Percentiles rank a stretch among this genome's conserved stretches.
Evolutionary conservation across 306 rosid species (phyloP).

Genomic region (Fragaria ananassa): DNA sequence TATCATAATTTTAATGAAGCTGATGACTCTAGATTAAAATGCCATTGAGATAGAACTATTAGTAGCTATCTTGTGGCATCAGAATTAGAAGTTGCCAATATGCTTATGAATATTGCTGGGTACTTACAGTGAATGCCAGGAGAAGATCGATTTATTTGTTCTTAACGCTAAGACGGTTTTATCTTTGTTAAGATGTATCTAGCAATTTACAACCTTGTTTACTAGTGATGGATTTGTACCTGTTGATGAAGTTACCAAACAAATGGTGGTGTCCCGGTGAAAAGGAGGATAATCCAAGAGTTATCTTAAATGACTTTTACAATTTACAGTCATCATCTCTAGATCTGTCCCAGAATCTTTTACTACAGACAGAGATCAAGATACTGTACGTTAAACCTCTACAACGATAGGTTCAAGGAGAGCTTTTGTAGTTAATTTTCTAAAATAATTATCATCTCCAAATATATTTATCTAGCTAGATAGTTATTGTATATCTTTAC

Average conservation of each 20-base stretch:
- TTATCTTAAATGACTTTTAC: neutral
- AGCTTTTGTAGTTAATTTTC: neutral
- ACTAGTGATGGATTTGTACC: neutral
- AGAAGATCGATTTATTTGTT: conserved; percentile 4
- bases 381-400: neutral
- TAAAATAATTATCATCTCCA: neutral
- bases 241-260: neutral
- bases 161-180: neutral
- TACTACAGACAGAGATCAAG: neutral
- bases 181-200: neutral
- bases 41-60: neutral
- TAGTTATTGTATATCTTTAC: neutral
- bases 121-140: neutral
- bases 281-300: neutral
- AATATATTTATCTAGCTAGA: neutral
- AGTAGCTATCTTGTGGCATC: neutral
- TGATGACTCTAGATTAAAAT: neutral
- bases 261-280: neutral
- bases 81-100: neutral
- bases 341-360: neutral
- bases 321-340: neutral
- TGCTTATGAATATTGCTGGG: neutral
- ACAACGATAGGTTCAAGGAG: neutral
- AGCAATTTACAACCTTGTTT: neutral
- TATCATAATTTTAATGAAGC: neutral